Base-by-base conservation (phyloP, 495 filamentous ascomycete species). In the Trypethelium eluteriae region DNA sequence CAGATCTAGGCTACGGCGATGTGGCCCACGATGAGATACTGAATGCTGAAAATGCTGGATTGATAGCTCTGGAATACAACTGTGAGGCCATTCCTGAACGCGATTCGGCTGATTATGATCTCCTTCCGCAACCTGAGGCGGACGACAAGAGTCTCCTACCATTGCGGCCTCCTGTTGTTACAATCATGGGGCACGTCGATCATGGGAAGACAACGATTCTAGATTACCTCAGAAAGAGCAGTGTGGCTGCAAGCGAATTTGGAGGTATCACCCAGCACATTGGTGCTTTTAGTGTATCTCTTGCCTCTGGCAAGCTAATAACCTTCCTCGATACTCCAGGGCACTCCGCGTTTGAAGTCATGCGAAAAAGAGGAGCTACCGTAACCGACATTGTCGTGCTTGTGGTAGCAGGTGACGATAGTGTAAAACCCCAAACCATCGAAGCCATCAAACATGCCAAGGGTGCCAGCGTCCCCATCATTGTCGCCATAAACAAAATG, bases 181-280 rank as follows among this genome's bases (percentile, higher is more conserved):
- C 95, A 14, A 98, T 99, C 74, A 99, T 99, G 95, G 95, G 95
- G 6, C 95, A 99, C 70, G 95, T 99, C 70, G 95, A 99, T 74
- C 95, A 99, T 75, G 95, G 95, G 38, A 99, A 99, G 80, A 99
- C 95, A 0, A 98, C 95, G 0, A 85, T 99, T 39, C 81, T 99
- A 9, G 95, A 99, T 70, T 98, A 87, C 79, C 81, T 99, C 39
- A 91, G 95, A 12, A 93, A 96, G 70, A 93, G 92, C 3, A 96
- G 92, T 0, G 87, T 98, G 39, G 95, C 87, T 25, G 90, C 89
- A 2, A 85, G 88, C 57, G 95, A 99, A 74, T 91, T 96, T 71
- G 95, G 95, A 66, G 95, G 95, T 47, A 99, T 99, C 71, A 99
- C 95, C 0, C 95, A 99, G 76, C 95, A 98, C 74, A 99, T 99